Conservation (phyloP, 2,329 filamentous ascomycete species). For the Lachnellula subtilissima region DNA sequence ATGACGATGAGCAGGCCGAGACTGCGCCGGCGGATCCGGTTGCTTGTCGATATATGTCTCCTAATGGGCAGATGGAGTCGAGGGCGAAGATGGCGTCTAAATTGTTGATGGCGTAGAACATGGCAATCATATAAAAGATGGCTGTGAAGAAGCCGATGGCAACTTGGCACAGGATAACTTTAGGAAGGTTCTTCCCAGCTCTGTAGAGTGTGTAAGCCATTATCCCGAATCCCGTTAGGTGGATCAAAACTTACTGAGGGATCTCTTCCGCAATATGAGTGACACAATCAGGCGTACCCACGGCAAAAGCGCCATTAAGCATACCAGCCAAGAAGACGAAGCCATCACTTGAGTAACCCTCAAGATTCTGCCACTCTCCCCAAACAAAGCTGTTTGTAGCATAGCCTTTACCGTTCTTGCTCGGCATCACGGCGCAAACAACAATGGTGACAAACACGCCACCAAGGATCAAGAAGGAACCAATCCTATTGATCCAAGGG, state of each 20-base stretch:
- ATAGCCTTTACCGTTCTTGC: slow-evolving; percentile 36
- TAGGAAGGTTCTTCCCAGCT: slow-evolving; percentile 47
- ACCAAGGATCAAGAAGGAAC: slow-evolving; percentile 46
- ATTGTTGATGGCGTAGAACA: slow-evolving; percentile 54
- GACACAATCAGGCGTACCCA: slow-evolving; percentile 62
- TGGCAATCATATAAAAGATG: slow-evolving; percentile 46
- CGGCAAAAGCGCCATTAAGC: slow-evolving; percentile 64
- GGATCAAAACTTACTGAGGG: slow-evolving; percentile 25
- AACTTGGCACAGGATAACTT: slow-evolving; percentile 48
- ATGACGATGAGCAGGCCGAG: slow-evolving; percentile 49
- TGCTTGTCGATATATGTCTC: slow-evolving; percentile 60
- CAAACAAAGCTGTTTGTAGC: slow-evolving; percentile 39
- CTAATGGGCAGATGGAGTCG: slow-evolving; percentile 53
- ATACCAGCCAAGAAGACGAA: slow-evolving; percentile 56
- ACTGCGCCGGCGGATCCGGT: slow-evolving; percentile 42
- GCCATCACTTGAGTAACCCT: slow-evolving; percentile 41
- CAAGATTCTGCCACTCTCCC: slow-evolving; percentile 35
- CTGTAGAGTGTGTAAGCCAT: neutral
- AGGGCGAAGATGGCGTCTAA: slow-evolving; percentile 46
- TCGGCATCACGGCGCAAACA: slow-evolving; percentile 47
- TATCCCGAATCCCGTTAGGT: no score
- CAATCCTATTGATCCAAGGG: slow-evolving; percentile 49
- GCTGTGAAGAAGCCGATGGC: slow-evolving; percentile 47
- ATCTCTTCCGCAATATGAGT: slow-evolving; percentile 64
- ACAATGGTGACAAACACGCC: slow-evolving; percentile 47